These are phyloP conservation scores for Lactarius sp. DNA, from an alignment of 768 basidiomycete genomes.

Conservation along the genomic window DNA sequence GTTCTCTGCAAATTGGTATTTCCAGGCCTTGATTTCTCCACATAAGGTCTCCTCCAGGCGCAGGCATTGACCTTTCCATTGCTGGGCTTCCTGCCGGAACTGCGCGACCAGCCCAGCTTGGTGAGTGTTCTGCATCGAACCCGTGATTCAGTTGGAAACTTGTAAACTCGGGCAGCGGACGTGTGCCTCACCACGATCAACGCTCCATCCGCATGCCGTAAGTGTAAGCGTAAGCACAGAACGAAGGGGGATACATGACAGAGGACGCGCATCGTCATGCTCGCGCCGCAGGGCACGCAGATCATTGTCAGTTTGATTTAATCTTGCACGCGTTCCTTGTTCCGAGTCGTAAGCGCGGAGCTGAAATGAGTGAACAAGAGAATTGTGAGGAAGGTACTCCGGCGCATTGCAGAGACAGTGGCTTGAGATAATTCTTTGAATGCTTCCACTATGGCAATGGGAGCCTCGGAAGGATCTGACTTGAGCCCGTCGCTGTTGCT, in stretches of 20 bases:
- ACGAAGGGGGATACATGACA: neutral
- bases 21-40: no score
- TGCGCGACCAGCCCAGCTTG: constrained; percentile 57
- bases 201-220: constrained; percentile 11
- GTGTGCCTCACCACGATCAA: constrained; percentile 1
- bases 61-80: constrained; percentile 67
- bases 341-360: constrained; percentile 22
- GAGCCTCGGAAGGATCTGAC: no score
- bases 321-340: constrained; percentile 18
- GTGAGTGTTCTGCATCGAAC: constrained; percentile 45
- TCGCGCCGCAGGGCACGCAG: constrained; percentile 18
- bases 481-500: no score
- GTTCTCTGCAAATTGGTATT: no score
- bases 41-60: constrained; percentile 42
- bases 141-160: neutral
- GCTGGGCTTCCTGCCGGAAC: constrained; percentile 56
- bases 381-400: neutral
- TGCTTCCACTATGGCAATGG: constrained; percentile 33
- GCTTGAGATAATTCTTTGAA: constrained; percentile 39
- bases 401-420: constrained; percentile 38
- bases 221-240: neutral
- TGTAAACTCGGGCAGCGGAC: neutral
- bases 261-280: constrained; percentile 22
- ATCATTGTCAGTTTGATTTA: constrained; percentile 21
- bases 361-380: constrained; percentile 12